Percentiles rank a stretch among this genome's conserved stretches.
These are phyloP conservation scores for Yarrowia porcina DNA, from an alignment of 805 yeast genomes.

Conservation along the genomic window DNA sequence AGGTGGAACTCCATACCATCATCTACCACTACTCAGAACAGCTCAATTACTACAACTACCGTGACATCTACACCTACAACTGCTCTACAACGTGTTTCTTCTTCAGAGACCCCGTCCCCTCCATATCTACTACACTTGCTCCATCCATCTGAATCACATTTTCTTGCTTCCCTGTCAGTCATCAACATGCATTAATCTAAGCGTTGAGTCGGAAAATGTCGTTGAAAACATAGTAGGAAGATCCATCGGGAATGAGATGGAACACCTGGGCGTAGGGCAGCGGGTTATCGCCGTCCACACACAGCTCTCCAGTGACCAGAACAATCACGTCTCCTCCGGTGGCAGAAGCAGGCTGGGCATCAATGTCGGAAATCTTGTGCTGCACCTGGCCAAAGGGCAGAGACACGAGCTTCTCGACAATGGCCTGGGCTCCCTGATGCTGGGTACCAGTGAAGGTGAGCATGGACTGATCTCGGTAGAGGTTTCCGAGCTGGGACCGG, in stretches of 20 bases:
- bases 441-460: constrained; percentile 93
- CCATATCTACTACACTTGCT: too few species aligned
- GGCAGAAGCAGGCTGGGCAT: constrained; percentile 96
- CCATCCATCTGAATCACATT: too few species aligned
- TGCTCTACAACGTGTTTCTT: too few species aligned
- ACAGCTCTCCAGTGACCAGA: constrained; percentile 94
- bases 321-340: constrained; percentile 84
- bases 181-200: constrained; percentile 2
- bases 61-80: too few species aligned
- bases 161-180: too few species aligned
- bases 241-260: constrained; percentile 91
- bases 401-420: constrained; percentile 85
- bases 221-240: constrained; percentile 89
- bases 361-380: constrained; percentile 91
- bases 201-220: constrained; percentile 91
- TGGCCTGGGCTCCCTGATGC: constrained; percentile 88
- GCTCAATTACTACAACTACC: too few species aligned
- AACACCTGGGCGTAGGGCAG: constrained; percentile 97
- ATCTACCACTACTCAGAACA: too few species aligned
- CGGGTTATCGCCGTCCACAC: constrained; percentile 91
- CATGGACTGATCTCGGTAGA: constrained; percentile 97
- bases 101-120: too few species aligned
- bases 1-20: too few species aligned
- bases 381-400: constrained; percentile 90
- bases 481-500: constrained; percentile 85